Conservation (phyloP, 1,284 basidiomycete species). For the Wallemia mellicola region DNA sequence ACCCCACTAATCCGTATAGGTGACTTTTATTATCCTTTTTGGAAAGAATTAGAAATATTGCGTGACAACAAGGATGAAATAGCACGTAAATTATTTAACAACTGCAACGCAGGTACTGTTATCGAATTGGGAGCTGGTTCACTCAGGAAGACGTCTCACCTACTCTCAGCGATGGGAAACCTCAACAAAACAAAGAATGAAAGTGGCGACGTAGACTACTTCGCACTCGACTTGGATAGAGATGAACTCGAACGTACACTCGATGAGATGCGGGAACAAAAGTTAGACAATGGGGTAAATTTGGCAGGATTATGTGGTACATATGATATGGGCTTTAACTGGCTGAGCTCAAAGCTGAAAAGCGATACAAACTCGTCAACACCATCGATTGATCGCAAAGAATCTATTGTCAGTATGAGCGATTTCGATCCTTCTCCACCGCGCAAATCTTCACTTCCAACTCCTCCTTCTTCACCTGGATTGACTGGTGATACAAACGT, state of each 20-base stretch:
- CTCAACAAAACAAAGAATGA: constrained; percentile 9
- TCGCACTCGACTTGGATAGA: constrained; percentile 73
- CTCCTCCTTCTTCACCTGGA: not conserved
- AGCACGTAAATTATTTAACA: not conserved
- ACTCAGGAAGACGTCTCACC: constrained; percentile 63
- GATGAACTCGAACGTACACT: constrained; percentile 59
- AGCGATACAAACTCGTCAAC: not conserved
- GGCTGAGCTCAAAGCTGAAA: constrained; percentile 12
- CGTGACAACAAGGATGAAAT: not conserved
- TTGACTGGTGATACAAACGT: constrained; percentile 5
- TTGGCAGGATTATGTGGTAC: constrained; percentile 65
- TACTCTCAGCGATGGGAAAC: constrained; percentile 42
- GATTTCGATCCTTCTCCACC: not conserved
- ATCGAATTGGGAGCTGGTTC: constrained; percentile 16
- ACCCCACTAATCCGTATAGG: not conserved
- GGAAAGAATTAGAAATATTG: constrained; percentile 4
- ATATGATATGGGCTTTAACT: constrained; percentile 42
- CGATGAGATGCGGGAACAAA: constrained; percentile 28
- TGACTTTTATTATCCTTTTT: not conserved
- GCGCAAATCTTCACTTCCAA: not conserved
- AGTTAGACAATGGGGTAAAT: constrained; percentile 33
- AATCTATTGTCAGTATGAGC: no score
- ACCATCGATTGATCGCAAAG: not conserved
- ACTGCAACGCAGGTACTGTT: constrained; percentile 3
- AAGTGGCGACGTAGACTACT: constrained; percentile 43